Conservation (phyloP, 768 basidiomycete genomes). For the Pleurotus giganteus region DNA sequence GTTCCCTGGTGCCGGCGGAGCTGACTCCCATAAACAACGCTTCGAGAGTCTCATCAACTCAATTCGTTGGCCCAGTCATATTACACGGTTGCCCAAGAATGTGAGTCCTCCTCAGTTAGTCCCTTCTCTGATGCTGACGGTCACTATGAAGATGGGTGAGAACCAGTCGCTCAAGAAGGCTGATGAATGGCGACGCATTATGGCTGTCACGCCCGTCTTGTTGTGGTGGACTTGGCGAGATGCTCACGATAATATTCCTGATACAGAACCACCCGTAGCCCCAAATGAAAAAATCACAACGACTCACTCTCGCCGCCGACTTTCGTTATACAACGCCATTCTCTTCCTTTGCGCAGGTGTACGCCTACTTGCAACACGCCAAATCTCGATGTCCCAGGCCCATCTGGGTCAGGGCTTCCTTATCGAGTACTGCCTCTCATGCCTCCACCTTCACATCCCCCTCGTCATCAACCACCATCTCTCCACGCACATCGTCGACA, state of each 20-base stretch:
- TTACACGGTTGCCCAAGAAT: conserved; percentile 30
- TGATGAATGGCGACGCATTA: conserved; percentile 27
- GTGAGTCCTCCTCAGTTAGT: conserved; percentile 17
- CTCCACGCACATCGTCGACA: conserved; percentile 20
- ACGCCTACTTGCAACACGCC: conserved; percentile 14
- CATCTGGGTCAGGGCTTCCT: conserved; percentile 21
- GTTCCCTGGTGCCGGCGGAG: conserved; percentile 21
- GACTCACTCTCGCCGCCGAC: conserved; percentile 14
- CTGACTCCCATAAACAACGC: conserved; percentile 16
- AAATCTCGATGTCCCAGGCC: conserved; percentile 22
- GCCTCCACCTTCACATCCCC: conserved; percentile 15
- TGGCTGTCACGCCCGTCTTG: conserved; percentile 23
- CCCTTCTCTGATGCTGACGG: background rate
- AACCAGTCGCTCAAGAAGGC: conserved; percentile 32
- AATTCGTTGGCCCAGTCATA: conserved; percentile 27
- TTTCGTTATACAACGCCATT: conserved; percentile 12
- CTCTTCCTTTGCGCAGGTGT: conserved; percentile 20
- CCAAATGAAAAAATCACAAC: conserved; percentile 14
- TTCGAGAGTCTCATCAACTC: conserved; percentile 24
- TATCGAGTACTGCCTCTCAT: conserved; percentile 14
- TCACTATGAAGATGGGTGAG: conserved; percentile 21
- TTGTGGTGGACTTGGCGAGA: conserved; percentile 27
- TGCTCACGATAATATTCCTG: conserved; percentile 18
- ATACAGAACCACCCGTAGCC: conserved; percentile 15
- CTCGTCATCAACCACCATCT: conserved; percentile 27